Percentiles rank a stretch among this genome's conserved stretches.
Conservation (phyloP, 352 stramenopile genomes). For the Blastocystis sp. region DNA sequence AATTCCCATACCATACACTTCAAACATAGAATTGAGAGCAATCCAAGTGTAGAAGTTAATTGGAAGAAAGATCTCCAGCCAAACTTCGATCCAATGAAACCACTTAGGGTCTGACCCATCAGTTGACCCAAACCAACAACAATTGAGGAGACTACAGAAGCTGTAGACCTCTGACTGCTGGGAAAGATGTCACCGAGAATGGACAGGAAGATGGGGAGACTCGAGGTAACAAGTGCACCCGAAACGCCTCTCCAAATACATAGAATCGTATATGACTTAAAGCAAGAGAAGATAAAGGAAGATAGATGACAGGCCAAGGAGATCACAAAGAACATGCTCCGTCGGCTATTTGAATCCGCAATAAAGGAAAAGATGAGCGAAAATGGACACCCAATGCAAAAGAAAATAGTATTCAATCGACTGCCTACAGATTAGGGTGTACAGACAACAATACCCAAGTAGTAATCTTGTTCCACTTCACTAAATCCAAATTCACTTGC, state of each 20-base stretch:
- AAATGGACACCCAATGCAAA: constrained; percentile 11
- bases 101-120: constrained; percentile 30
- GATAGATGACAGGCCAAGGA: constrained; percentile 15
- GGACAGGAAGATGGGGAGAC: constrained; percentile 33
- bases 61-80: constrained; percentile 26
- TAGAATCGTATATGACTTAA: neutral
- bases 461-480: constrained; percentile 18
- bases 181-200: constrained; percentile 56
- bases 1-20: neutral
- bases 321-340: constrained; percentile 1
- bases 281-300: neutral
- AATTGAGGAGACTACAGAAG: constrained; percentile 20
- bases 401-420: constrained; percentile 56
- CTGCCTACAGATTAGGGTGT: constrained; percentile 20
- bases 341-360: constrained; percentile 4
- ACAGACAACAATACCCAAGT: neutral
- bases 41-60: neutral
- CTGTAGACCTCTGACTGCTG: neutral
- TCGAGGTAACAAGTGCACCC: constrained; percentile 11
- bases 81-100: constrained; percentile 18
- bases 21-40: neutral
- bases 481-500: constrained; percentile 33
- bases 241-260: constrained; percentile 40
- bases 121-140: constrained; percentile 33
- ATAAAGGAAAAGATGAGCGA: constrained; percentile 39